Base-by-base conservation (phyloP, 2,329 filamentous ascomycete genomes). In the Xylogone sp. region DNA sequence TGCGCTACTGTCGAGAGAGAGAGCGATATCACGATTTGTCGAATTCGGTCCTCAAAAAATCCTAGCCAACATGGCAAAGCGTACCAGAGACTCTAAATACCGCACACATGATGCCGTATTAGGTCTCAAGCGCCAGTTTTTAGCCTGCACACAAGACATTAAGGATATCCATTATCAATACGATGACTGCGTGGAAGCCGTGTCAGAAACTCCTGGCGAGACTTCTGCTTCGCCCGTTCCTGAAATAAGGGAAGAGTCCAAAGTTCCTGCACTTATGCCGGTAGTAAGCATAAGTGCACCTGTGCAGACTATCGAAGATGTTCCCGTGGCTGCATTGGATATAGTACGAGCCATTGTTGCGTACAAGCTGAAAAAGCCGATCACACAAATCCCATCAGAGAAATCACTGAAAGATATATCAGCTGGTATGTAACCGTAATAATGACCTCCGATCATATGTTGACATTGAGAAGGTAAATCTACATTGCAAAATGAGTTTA, bases 401-500 rank as follows among this genome's bases (percentile, higher is more conserved):
- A 46, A 43, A 22, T 47, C 51, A 16, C 46, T 53, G 13, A 39
- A 43, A 42, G 31, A 47, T 9, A 47, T 53, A 1, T 43, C 47
- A 20, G 29, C 21, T 27, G 51, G 51, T 53, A 39, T 27, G 45
- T 27, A 6, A 6, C 10, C 6, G 18, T 13, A 7, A 39, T 39
- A 10, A 2, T 34, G 8, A 34, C 18, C 20, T n/a, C n/a, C n/a
- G n/a, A n/a, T n/a, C n/a, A n/a, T 10, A 48, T 3, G 10, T 10
- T 13, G 12, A 43, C 12, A 9, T 5, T 21, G 18, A n/a, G 7
- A 20, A 52, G 51, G 51, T 34, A 50, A 45, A 50, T 53, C 51
- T 1, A 50, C 51, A 12, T 31, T 53, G 2, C 47, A 53, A 19
- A 53, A 53, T 21, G 51, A 53, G 19, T 18, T 53, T 18, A 50